Conservation (phyloP, 2,329 filamentous ascomycete species). For the Arachnomyces sp. region DNA sequence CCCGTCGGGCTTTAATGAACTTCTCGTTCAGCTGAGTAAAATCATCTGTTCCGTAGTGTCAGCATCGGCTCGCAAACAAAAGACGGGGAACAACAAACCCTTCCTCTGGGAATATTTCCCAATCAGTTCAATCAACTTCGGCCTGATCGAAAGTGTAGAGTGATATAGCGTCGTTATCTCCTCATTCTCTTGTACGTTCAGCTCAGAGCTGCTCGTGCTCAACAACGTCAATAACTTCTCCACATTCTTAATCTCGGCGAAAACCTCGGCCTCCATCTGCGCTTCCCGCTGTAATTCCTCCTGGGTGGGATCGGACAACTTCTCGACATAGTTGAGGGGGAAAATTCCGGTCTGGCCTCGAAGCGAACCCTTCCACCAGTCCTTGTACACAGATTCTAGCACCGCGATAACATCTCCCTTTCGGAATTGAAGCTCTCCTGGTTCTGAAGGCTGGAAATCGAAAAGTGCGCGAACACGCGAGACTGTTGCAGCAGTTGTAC, state of each 20-base stretch:
- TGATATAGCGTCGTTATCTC: slow-evolving; percentile 91
- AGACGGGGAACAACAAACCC: slow-evolving; percentile 45
- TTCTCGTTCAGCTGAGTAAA: slow-evolving; percentile 98
- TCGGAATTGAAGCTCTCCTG: slow-evolving; percentile 89
- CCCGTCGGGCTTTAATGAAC: slow-evolving; percentile 95
- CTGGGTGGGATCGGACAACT: slow-evolving; percentile 84
- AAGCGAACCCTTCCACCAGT: slow-evolving; percentile 97
- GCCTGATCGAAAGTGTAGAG: slow-evolving; percentile 84
- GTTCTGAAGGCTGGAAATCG: slow-evolving; percentile 89
- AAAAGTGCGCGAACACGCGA: slow-evolving; percentile 88
- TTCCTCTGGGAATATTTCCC: slow-evolving; percentile 99
- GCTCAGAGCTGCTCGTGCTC: slow-evolving; percentile 74
- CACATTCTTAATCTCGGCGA: slow-evolving; percentile 69
- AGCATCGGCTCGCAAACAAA: slow-evolving; percentile 2
- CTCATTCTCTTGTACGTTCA: slow-evolving; percentile 86
- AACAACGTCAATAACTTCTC: slow-evolving; percentile 79
- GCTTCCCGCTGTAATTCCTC: slow-evolving; percentile 93
- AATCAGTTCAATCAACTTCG: slow-evolving; percentile 95
- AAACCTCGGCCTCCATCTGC: slow-evolving; percentile 82
- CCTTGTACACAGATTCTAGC: slow-evolving; percentile 94
- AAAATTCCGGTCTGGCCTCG: slow-evolving; percentile 96
- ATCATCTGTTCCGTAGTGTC: slow-evolving; percentile 59
- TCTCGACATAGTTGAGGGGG: slow-evolving; percentile 97
- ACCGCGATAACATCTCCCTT: slow-evolving; percentile 97
- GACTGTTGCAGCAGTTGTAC: slow-evolving; percentile 92